Base-by-base conservation (phyloP, 225 moss, liverwort and hornwort species). In the Sphagnum contortum region DNA sequence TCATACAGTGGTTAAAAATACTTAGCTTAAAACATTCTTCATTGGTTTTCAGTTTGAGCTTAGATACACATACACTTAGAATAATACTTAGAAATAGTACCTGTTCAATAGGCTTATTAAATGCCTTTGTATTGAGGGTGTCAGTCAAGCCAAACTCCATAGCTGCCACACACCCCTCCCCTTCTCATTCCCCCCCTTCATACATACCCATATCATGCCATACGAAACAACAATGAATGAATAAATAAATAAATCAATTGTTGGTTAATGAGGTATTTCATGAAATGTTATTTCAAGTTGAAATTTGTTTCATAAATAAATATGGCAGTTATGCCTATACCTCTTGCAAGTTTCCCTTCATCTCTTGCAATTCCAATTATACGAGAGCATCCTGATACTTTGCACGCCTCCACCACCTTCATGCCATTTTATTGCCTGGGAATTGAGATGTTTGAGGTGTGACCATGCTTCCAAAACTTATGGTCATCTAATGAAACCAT, bases 401-500 rank as follows among this genome's bases (percentile, higher is more conserved):
- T 90, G 66, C 72, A 88, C 74, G 83, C 94, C 81, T 94, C 89
- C 48, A 85, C 84, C 61, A 81, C 89, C 91, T 94, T 61, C 47
- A 44, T 29, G 29, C 29, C 29, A 29, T 29, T 29, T 29, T 29
- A 29, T 29, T 29, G 29, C 29, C 29, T 29, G 29, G 29, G 29
- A 29, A 29, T 29, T 29, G 29, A 29, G 29, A 29, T 29, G 29
- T 29, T 29, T 29, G 29, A 29, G 29, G 29, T 29, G 29, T 29
- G 29, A 29, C 29, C 29, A 29, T 29, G 29, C 29, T 29, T 29
- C 29, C 29, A 29, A 29, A 29, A 29, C 29, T 29, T 29, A 29
- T 29, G 29, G 29, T 29, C 29, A 29, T 29, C 29, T 29, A 29
- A 29, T 29, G 29, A 29, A 29, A 29, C 29, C 29, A 29, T 29